Conservation (phyloP, 1,284 basidiomycete species). For the Paramarasmius palmivorus region DNA sequence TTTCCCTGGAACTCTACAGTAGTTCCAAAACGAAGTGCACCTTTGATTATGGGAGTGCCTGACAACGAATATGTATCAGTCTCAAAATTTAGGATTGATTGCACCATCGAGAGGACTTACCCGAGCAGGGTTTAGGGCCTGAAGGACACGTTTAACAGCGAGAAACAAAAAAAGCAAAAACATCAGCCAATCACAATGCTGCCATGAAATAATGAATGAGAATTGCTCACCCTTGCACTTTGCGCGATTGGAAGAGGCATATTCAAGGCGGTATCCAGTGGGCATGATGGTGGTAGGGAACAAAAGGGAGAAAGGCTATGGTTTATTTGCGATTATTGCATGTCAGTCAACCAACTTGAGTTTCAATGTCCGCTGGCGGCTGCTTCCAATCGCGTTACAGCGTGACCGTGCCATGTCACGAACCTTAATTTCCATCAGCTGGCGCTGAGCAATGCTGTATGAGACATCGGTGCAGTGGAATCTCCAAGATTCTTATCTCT, state of each 20-base stretch:
- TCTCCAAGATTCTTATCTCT: no score
- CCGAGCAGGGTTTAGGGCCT: slow-evolving; percentile 82
- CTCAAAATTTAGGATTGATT: slow-evolving; percentile 13
- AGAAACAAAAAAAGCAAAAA: slow-evolving; percentile 15
- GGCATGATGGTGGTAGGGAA: slow-evolving; percentile 8
- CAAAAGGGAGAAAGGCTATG: slow-evolving; percentile 4
- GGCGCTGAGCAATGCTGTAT: no score
- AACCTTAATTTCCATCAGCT: no score
- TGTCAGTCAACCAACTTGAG: background rate
- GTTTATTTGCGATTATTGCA: slow-evolving; percentile 10
- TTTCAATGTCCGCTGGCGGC: no score
- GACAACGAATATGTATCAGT: slow-evolving; percentile 18
- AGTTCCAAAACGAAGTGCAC: slow-evolving; percentile 72
- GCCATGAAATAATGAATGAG: slow-evolving; percentile 21
- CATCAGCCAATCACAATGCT: slow-evolving; percentile 17
- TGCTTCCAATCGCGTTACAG: no score
- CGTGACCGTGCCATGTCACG: no score
- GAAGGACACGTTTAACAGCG: slow-evolving; percentile 21
- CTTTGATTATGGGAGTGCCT: slow-evolving; percentile 78
- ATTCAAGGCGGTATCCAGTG: slow-evolving; percentile 77
- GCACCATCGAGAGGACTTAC: slow-evolving; percentile 32
- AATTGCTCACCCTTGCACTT: slow-evolving; percentile 77
- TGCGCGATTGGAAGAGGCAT: slow-evolving; percentile 64
- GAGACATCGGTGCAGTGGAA: no score
- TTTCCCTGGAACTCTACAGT: slow-evolving; percentile 76